Conservation (phyloP, 208 protist species). For the Leishmania arabica region DNA sequence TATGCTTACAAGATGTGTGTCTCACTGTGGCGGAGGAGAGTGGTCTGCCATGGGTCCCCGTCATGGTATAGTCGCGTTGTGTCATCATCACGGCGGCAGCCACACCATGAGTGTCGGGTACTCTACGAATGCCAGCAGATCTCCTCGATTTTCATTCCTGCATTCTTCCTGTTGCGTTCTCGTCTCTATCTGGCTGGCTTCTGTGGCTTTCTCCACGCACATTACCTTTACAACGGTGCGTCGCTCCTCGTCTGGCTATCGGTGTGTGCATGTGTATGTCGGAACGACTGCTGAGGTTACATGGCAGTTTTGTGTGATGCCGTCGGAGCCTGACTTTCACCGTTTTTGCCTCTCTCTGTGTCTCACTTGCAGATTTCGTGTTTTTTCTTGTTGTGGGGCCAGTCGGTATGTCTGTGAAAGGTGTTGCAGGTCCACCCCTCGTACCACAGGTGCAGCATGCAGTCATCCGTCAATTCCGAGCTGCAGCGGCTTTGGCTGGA, state of each 20-base stretch:
- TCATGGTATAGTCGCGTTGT: not conserved
- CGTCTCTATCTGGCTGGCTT: not conserved
- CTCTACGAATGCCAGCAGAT: not conserved
- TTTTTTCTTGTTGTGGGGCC: not conserved
- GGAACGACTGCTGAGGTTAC: not conserved
- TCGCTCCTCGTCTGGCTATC: not conserved
- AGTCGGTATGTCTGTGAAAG: not conserved
- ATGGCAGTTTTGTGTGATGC: not conserved
- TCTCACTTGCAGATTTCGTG: not conserved
- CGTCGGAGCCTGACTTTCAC: not conserved
- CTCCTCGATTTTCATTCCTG: not conserved
- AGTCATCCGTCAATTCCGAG: conserved; percentile 5
- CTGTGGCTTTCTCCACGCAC: not conserved
- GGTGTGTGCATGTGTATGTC: not conserved
- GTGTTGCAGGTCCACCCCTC: not conserved
- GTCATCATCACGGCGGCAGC: too few species aligned
- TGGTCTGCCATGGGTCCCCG: not conserved
- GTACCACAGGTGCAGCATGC: not conserved
- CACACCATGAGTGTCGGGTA: not conserved
- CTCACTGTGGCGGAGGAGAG: not conserved
- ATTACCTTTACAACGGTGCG: not conserved
- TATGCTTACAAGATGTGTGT: not conserved
- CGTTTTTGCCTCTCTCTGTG: not conserved
- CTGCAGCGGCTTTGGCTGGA: conserved; percentile 59
- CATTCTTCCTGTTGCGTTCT: not conserved